Percentiles rank a stretch among this genome's conserved stretches.
Evolutionary conservation across 2,329 filamentous ascomycete genomes (phyloP).

Genomic region (Penicillium psychrosexuale): DNA sequence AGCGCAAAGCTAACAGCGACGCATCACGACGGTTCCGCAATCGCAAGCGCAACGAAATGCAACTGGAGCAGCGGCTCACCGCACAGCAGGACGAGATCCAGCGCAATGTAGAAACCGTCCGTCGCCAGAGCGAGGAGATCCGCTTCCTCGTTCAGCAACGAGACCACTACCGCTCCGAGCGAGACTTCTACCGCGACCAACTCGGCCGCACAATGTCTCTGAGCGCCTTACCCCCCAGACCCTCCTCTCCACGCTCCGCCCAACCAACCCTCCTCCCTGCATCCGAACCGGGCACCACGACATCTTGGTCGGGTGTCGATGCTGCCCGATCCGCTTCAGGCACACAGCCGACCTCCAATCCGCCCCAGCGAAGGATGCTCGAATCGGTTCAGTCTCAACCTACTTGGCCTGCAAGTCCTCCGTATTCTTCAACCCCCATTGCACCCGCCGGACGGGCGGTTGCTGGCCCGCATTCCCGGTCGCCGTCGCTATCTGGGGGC

Average conservation of each 20-base stretch:
- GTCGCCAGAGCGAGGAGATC: constrained; percentile 36
- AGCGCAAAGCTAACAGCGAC: constrained; percentile 44
- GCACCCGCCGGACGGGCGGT: constrained; percentile 5
- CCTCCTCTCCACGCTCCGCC: constrained; percentile 29
- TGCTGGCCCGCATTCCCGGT: constrained; percentile 6
- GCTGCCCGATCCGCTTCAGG: constrained; percentile 9
- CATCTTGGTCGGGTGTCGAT: constrained; percentile 13
- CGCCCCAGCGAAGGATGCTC: constrained; percentile 6
- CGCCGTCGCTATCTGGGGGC: constrained; percentile 16
- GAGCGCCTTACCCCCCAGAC: constrained; percentile 30
- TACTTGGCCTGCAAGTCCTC: constrained; percentile 16
- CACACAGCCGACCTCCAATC: constrained; percentile 1
- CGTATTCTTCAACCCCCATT: constrained; percentile 14
- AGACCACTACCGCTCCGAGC: constrained; percentile 41
- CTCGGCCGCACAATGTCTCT: constrained; percentile 26
- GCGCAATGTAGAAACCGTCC: constrained; percentile 28
- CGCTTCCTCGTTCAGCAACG: constrained; percentile 33
- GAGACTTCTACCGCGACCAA: constrained; percentile 41
- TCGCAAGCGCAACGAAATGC: constrained; percentile 41
- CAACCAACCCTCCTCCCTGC: constrained; percentile 5
- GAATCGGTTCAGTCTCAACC: constrained; percentile 16
- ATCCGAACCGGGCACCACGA: constrained; percentile 8
- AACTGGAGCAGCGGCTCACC: constrained; percentile 38
- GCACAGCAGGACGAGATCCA: constrained; percentile 40
- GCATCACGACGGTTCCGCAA: constrained; percentile 43